Conservation (phyloP, 176 grass and related monocot species). For the Secale cereale region DNA sequence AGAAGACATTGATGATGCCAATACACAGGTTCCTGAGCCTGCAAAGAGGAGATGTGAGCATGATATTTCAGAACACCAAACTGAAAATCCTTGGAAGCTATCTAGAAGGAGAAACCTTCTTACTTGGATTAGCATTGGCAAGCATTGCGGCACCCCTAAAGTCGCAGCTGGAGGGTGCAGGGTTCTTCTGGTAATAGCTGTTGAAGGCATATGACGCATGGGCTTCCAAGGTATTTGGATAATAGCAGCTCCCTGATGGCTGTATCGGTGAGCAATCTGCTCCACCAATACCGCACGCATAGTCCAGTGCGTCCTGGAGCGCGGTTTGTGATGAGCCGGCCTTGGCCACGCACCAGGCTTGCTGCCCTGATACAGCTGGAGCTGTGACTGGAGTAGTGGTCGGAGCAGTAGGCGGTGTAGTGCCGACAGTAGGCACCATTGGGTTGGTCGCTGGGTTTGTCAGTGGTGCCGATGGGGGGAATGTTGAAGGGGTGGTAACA, state of each 20-base stretch:
- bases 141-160: slow-evolving; percentile 67
- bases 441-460: slow-evolving; percentile 52
- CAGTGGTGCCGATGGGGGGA: slow-evolving; percentile 32
- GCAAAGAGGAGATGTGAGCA: slow-evolving; percentile 13
- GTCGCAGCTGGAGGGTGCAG: slow-evolving; percentile 62
- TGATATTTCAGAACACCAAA: slow-evolving; percentile 8
- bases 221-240: slow-evolving; percentile 64
- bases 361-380: slow-evolving; percentile 39
- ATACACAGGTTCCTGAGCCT: slow-evolving; percentile 60
- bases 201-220: slow-evolving; percentile 94
- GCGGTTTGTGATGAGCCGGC: slow-evolving; percentile 24
- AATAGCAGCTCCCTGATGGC: slow-evolving; percentile 65
- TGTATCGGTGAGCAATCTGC: slow-evolving; percentile 69
- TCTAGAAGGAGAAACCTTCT: not conserved
- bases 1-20: slow-evolving; percentile 26
- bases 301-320: slow-evolving; percentile 77
- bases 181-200: slow-evolving; percentile 73
- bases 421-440: not conserved
- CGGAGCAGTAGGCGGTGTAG: slow-evolving; percentile 15
- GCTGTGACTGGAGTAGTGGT: slow-evolving; percentile 28
- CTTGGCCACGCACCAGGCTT: slow-evolving; percentile 71
- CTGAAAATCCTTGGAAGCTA: not conserved
- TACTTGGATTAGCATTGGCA: slow-evolving; percentile 72
- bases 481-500: slow-evolving; percentile 33
- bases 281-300: slow-evolving; percentile 64